Evolutionary conservation across 257 asterid species (phyloP).

Genomic region (Jacaranda copaia): DNA sequence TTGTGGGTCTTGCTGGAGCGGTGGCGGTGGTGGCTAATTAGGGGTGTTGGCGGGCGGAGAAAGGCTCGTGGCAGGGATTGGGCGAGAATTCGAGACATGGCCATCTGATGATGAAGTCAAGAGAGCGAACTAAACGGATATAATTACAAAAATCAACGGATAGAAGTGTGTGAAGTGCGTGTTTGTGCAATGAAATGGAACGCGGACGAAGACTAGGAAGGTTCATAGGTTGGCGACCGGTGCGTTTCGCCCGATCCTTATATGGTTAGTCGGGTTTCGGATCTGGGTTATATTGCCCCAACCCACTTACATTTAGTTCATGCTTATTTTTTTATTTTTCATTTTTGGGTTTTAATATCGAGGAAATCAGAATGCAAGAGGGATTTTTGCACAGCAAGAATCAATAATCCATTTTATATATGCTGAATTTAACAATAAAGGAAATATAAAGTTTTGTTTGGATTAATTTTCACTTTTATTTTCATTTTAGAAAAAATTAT

Average conservation of each 20-base stretch:
- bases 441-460: too few relatives aligned
- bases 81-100: conserved; percentile 56
- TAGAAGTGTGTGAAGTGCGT: background rate
- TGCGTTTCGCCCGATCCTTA: background rate
- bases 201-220: conserved; percentile 19
- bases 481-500: too few relatives aligned
- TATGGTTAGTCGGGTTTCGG: background rate
- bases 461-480: too few relatives aligned
- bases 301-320: background rate
- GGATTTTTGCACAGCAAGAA: too few relatives aligned
- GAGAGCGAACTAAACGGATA: conserved; percentile 9
- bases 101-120: conserved; percentile 35
- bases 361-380: too few relatives aligned
- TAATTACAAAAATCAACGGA: too few relatives aligned
- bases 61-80: conserved; percentile 44
- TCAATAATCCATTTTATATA: too few relatives aligned
- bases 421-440: too few relatives aligned
- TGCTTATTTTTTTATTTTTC: too few relatives aligned
- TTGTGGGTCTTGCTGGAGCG: conserved; percentile 54
- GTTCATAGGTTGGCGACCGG: background rate
- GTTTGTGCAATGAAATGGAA: background rate
- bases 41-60: conserved; percentile 39
- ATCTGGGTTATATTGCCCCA: background rate
- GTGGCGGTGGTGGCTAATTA: conserved; percentile 53
- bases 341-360: too few relatives aligned